Evolutionary conservation across 2,329 filamentous ascomycete genomes (phyloP).

Genomic region (Tolypocladium tropicale): DNA sequence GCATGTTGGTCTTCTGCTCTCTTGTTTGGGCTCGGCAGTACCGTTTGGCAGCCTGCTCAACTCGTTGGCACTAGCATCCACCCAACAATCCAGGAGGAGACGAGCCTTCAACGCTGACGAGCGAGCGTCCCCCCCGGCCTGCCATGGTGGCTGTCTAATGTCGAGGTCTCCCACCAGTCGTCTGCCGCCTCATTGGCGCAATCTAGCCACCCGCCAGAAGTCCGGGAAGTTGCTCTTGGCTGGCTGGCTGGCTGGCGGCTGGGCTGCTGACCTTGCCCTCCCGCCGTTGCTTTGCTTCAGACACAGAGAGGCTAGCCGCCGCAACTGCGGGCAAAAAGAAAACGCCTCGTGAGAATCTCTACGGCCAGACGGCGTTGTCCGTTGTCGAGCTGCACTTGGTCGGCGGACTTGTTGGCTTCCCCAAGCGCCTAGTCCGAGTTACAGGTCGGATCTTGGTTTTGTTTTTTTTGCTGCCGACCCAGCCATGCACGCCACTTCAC

Average conservation of each 20-base stretch:
- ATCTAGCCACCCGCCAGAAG: neutral
- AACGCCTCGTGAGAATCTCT: constrained; percentile 6
- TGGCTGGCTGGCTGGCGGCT: neutral
- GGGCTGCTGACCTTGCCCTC: constrained; percentile 3
- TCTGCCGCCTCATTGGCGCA: neutral
- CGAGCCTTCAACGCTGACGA: neutral
- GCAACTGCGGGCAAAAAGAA: constrained; percentile 10
- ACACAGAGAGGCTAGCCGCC: constrained; percentile 7
- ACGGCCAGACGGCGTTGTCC: constrained; percentile 1
- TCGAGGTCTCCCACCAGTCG: neutral
- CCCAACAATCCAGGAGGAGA: neutral
- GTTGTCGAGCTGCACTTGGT: constrained; percentile 4
- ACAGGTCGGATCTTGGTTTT: constrained; percentile 10
- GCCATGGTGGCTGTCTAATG: neutral
- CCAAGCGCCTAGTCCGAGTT: constrained; percentile 2
- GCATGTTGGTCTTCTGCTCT: neutral
- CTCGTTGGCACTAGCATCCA: neutral
- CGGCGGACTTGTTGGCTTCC: neutral
- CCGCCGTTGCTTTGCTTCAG: constrained; percentile 4
- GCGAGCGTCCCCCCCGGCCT: neutral
- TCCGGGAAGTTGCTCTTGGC: neutral
- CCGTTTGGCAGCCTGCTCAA: neutral
- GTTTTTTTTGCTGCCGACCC: constrained; percentile 4
- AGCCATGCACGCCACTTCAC: constrained; percentile 2
- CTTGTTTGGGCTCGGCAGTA: neutral